Evolutionary conservation across 768 basidiomycete genomes (phyloP).

Genomic region (Pleurotus djamor): DNA sequence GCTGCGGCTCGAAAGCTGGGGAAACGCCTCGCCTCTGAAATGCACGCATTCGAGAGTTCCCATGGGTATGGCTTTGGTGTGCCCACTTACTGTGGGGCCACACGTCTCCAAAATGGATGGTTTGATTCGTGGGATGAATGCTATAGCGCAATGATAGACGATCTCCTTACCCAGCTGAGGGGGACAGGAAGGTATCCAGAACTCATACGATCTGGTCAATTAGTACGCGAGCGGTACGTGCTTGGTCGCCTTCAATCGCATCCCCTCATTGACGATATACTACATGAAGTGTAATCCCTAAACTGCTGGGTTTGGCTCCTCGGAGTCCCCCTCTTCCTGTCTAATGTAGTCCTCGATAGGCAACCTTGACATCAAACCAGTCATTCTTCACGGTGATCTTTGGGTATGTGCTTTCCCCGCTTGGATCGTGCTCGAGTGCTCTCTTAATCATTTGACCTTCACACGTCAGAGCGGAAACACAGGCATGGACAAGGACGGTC

Average conservation of each 20-base stretch:
- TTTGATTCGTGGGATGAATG: slow-evolving; percentile 70
- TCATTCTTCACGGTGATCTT: slow-evolving; percentile 75
- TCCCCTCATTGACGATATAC: neutral
- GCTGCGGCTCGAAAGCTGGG: slow-evolving; percentile 50
- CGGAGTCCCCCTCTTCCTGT: neutral
- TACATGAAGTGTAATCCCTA: slow-evolving; percentile 68
- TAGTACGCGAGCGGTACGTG: slow-evolving; percentile 45
- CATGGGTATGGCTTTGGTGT: slow-evolving; percentile 68
- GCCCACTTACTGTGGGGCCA: slow-evolving; percentile 77
- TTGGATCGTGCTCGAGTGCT: slow-evolving; percentile 2
- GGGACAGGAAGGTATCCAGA: slow-evolving; percentile 37
- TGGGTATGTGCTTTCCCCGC: slow-evolving; percentile 49
- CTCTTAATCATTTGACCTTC: neutral
- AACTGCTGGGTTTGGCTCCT: slow-evolving; percentile 42
- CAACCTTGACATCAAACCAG: slow-evolving; percentile 56
- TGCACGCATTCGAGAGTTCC: slow-evolving; percentile 54
- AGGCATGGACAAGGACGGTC: slow-evolving; percentile 50
- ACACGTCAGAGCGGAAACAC: slow-evolving; percentile 65
- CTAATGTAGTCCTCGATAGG: slow-evolving; percentile 23
- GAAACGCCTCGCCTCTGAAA: slow-evolving; percentile 60
- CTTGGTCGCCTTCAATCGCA: neutral
- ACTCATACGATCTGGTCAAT: slow-evolving; percentile 49
- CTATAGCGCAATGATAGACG: slow-evolving; percentile 58
- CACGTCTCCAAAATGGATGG: slow-evolving; percentile 72
- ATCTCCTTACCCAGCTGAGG: slow-evolving; percentile 47